Base-by-base conservation (phyloP, 2,329 filamentous ascomycete genomes). In the Neonectria neomacrospora region DNA sequence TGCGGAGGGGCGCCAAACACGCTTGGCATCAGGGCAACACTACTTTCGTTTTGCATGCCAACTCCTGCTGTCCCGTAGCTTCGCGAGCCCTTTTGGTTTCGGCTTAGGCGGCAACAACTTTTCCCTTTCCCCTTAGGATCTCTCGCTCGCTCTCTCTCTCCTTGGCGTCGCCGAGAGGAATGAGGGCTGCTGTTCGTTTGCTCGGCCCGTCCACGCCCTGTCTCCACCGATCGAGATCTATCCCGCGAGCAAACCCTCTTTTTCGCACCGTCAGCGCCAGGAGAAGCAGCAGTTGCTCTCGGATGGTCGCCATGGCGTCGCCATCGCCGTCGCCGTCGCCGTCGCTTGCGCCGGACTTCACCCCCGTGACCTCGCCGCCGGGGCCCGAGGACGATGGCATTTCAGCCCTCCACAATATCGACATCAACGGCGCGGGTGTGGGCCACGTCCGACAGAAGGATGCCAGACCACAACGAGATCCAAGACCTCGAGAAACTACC, bases 171-270 rank as follows among this genome's bases (percentile, higher is more conserved):
- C 55, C 41, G 53, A 52, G 64, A 64, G 71, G 71, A 73, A 73
- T 73, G 71, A 73, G 64, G 64, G 69, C 69, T 71, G 70, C 67
- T 70, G 66, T 61, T 65, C 62, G 66, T 52, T 68, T 69, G 54
- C 67, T 71, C 66, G 59, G 69, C 65, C 64, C 64, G 69, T 57
- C 67, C 56, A 67, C 65, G 50, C 67, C 64, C 62, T 53, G 52
- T 55, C 60, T 71, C 61, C 54, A 64, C 58, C 68, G 66, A 69
- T 67, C 67, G 54, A 61, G 50, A 53, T 64, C 67, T 39, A 48
- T 69, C 14, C 26, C 67, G 26, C 66, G 64, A 68, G 45, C 59
- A 22, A 67, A 63, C 53, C 28, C 59, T 45, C 52, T 23, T 45
- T 32, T 42, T 16, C 54, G 16, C 7, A 42, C 18, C 34, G 32